phyloP scores from a whole-genome alignment of 139 green algal species.

The Coelastrella sp. region DNA sequence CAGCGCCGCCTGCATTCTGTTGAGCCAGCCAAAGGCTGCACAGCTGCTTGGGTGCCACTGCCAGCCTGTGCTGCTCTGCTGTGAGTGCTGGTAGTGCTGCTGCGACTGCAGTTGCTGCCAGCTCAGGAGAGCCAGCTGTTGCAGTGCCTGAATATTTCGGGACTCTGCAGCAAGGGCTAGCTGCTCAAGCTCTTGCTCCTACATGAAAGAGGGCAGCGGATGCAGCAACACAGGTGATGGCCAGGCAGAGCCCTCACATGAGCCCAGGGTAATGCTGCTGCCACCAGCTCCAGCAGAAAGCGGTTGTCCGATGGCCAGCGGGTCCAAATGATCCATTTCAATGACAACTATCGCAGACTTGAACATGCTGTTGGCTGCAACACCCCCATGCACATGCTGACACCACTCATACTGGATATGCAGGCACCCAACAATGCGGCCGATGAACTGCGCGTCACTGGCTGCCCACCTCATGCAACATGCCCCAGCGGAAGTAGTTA shows the following conservation, averaged over 20 bases:
- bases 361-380: too few species aligned
- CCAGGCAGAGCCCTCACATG: neutral
- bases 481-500: constrained; percentile 37
- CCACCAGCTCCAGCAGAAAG: too few species aligned
- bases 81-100: neutral
- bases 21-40: constrained; percentile 34
- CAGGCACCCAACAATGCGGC: too few species aligned
- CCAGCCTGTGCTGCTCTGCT: constrained; percentile 3
- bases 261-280: too few species aligned
- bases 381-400: too few species aligned
- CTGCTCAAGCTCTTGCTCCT: constrained; percentile 26
- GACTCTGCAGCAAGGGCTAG: constrained; percentile 6
- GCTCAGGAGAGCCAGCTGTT: neutral
- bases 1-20: constrained; percentile 19
- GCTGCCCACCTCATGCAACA: neutral
- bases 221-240: neutral
- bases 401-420: too few species aligned
- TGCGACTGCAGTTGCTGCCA: constrained; percentile 1
- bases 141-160: neutral
- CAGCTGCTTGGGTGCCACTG: constrained; percentile 37
- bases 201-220: neutral
- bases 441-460: too few species aligned
- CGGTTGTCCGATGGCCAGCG: too few species aligned
- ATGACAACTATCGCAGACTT: too few species aligned
- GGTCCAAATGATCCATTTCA: too few species aligned